Evolutionary conservation across 1,284 basidiomycete genomes (phyloP).

Genomic region (Boletus smithii): DNA sequence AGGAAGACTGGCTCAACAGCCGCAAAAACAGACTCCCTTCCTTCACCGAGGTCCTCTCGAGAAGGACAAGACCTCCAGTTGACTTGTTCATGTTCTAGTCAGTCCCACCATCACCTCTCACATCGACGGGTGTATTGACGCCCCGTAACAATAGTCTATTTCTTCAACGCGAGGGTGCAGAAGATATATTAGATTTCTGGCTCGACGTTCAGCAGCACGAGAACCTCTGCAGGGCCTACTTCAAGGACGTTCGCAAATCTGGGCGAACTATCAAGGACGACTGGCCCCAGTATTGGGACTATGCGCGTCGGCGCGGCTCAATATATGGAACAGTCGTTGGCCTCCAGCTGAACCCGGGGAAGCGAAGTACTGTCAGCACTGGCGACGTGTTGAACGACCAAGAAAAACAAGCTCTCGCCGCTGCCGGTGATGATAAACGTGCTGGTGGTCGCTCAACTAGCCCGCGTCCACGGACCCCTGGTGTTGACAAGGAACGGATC

Average conservation of each 20-base stretch:
- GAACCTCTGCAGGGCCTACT: conserved; percentile 96
- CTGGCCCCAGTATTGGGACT: conserved; percentile 96
- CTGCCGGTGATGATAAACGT: conserved; percentile 48
- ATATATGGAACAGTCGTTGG: conserved; percentile 91
- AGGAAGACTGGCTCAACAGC: conserved; percentile 66
- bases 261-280: conserved; percentile 90
- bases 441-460: conserved; percentile 49
- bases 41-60: conserved; percentile 81
- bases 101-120: conserved; percentile 9
- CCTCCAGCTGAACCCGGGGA: conserved; percentile 55
- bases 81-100: conserved; percentile 99
- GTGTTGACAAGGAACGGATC: conserved; percentile 47
- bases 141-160: conserved; percentile 57
- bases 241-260: conserved; percentile 95
- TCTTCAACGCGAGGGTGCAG: conserved; percentile 88
- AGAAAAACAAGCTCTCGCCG: conserved; percentile 58
- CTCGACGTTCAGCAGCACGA: conserved; percentile 99
- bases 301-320: conserved; percentile 80
- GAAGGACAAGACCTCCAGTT: conserved; percentile 88
- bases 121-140: conserved; percentile 6
- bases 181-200: conserved; percentile 98
- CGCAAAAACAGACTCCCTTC: conserved; percentile 72
- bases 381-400: conserved; percentile 61
- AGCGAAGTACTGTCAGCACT: conserved; percentile 74
- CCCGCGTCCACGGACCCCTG: conserved; percentile 41